phyloP scores from a whole-genome alignment of 495 filamentous ascomycete genomes.

The Cercophora sp. region DNA sequence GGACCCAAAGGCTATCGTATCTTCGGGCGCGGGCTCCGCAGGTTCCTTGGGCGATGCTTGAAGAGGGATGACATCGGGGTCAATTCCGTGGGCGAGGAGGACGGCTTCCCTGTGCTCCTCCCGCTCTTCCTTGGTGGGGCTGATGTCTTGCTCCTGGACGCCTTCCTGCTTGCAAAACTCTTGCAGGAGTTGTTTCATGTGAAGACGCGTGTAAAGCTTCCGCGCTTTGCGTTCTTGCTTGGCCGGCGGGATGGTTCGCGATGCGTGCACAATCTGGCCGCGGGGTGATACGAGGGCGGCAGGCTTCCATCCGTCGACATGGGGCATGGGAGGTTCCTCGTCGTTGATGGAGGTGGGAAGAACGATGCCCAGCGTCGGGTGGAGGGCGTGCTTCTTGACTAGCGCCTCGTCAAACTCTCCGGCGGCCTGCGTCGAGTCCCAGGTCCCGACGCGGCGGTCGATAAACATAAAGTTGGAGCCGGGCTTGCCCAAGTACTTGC shows the following conservation, averaged over 20 bases:
- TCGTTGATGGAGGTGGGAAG: slow-evolving; percentile 37
- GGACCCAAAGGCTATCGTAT: slow-evolving; percentile 10
- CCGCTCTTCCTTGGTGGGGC: slow-evolving; percentile 27
- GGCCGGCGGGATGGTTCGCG: slow-evolving; percentile 34
- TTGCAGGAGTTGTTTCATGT: slow-evolving; percentile 18
- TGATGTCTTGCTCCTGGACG: slow-evolving; percentile 32
- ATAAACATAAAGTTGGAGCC: slow-evolving; percentile 39
- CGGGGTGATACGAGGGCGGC: slow-evolving; percentile 33
- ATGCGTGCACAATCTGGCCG: slow-evolving; percentile 34
- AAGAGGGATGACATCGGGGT: slow-evolving; percentile 21
- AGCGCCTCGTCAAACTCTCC: slow-evolving; percentile 39
- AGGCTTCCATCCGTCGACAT: slow-evolving; percentile 32
- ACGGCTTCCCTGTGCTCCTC: slow-evolving; percentile 25
- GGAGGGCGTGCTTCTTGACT: slow-evolving; percentile 39
- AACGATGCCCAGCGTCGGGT: slow-evolving; percentile 40
- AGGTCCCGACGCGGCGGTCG: slow-evolving; percentile 38
- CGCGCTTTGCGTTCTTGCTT: slow-evolving; percentile 28
- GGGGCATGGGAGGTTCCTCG: slow-evolving; percentile 27
- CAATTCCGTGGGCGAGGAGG: slow-evolving; percentile 22
- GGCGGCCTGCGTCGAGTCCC: slow-evolving; percentile 38
- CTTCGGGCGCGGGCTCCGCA: neutral
- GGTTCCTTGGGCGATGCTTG: slow-evolving; percentile 1
- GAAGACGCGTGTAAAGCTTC: slow-evolving; percentile 17
- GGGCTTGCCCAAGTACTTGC: slow-evolving; percentile 37
- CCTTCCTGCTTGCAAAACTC: slow-evolving; percentile 29